Conservation (phyloP, 192 early-diverging fungal genomes). For the Gryganskiella cystojenkinii region DNA sequence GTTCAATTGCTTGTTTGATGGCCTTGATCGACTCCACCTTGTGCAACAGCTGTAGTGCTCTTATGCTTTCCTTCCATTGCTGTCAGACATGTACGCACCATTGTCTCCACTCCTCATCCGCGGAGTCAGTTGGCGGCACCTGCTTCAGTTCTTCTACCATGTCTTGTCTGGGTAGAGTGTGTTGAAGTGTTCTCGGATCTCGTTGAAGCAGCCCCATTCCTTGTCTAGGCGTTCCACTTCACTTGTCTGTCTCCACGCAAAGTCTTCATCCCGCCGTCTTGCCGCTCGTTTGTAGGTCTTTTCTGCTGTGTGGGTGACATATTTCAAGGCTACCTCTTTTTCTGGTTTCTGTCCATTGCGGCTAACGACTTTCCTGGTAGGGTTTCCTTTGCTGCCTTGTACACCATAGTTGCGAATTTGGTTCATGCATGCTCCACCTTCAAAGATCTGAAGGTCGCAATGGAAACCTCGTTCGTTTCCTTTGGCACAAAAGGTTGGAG, state of each 20-base stretch:
- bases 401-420: neutral
- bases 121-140: neutral
- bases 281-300: neutral
- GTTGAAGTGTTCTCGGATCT: neutral
- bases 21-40: neutral
- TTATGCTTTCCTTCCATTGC: neutral
- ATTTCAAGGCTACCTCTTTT: neutral
- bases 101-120: neutral
- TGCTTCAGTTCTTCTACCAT: neutral
- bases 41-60: neutral
- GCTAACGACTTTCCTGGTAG: conserved; percentile 18
- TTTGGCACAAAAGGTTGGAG: too few relatives aligned
- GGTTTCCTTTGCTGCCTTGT: conserved; percentile 1
- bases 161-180: neutral
- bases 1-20: conserved; percentile 13
- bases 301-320: neutral
- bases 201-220: neutral
- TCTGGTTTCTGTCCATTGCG: conserved; percentile 11
- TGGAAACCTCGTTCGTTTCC: too few relatives aligned
- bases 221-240: neutral
- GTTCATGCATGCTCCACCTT: neutral
- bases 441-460: neutral
- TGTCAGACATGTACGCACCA: neutral
- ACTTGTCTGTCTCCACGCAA: neutral
- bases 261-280: neutral